Evolutionary conservation across 352 stramenopile genomes (phyloP).

Genomic region (Phytophthora megakarya): DNA sequence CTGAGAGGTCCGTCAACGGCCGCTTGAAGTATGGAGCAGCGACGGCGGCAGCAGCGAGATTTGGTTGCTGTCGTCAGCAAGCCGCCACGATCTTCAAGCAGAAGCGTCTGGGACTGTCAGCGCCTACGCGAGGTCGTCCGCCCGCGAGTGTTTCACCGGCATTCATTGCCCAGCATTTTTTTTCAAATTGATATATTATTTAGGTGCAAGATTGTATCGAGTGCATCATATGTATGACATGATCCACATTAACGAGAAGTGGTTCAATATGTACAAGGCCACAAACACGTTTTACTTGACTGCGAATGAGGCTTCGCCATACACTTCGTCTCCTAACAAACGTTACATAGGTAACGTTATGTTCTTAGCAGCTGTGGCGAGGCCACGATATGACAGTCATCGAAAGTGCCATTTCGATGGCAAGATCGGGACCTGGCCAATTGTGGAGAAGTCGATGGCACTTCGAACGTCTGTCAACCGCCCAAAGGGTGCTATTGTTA

Average conservation of each 20-base stretch:
- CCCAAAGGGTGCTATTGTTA: neutral
- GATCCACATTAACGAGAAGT: conserved; percentile 3
- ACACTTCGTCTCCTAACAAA: conserved; percentile 1
- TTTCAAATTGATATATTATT: neutral
- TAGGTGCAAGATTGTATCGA: conserved; percentile 5
- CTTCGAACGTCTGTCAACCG: neutral
- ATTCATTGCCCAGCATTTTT: too few species aligned
- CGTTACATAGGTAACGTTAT: conserved; percentile 4
- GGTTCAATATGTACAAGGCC: neutral
- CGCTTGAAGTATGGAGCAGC: too few species aligned
- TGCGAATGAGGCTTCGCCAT: neutral
- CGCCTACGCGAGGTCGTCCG: too few species aligned
- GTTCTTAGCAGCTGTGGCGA: neutral
- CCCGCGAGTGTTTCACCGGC: too few species aligned
- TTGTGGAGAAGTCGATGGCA: conserved; percentile 1
- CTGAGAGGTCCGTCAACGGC: too few species aligned
- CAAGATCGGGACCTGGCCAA: conserved; percentile 2
- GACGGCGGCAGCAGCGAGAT: too few species aligned
- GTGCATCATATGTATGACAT: conserved; percentile 3
- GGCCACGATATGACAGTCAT: neutral
- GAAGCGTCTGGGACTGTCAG: too few species aligned
- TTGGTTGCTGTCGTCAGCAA: too few species aligned
- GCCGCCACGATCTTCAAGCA: too few species aligned
- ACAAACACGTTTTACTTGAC: conserved; percentile 8
- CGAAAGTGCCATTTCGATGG: neutral